Evolutionary conservation across 345 rosid genomes (phyloP), one percentile per base, ranked within the genome.

Genomic region (Arabis hirsuta): DNA sequence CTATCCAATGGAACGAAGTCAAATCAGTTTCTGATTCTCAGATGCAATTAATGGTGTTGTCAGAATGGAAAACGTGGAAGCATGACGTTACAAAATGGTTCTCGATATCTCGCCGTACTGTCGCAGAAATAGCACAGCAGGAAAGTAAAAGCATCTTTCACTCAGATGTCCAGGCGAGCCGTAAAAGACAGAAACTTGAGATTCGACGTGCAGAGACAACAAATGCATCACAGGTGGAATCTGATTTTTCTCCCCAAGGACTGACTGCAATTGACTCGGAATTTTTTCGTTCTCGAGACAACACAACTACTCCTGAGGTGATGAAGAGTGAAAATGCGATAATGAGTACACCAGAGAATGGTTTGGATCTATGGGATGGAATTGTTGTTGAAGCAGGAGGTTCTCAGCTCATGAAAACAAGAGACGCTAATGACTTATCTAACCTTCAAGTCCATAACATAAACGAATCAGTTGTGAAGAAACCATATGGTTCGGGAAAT

Each of bases 61-160:
- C 96, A 51, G 97, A 92, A 78, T 89, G 99, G 98, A 92, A 85
- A 90, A 87, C 97, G 39, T 96, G 99, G 98, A 96, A 96, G 85
- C 96, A 88, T 48, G 99, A 96, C 63, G 81, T 87, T 26, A 86
- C 83, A 73, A 96, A 87, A 82, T 85, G 82, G 92, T 92, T 96
- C 74, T 85, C 91, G 5, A 81, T 78, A 31, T 84, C 98, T 64
- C 83, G 79, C 44, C 56, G 84, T 54, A 78, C 36, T 57, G 79
- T 78, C 36, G 84, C 81, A 43, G 85, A 87, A 62, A 22, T 58
- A 10, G 84, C 81, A 65, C 90, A 67, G 36, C 80, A 48, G 62
- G 76, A 73, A 68, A 76, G 68, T 73, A 80, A 78, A 55, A 81
- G 76, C 68, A 65, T 84, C 63, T 79, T 82, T 53, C 67, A 80